These are phyloP conservation scores for Drosera spatulata DNA, from an alignment of 179 eudicot genomes.

Conservation along the genomic window DNA sequence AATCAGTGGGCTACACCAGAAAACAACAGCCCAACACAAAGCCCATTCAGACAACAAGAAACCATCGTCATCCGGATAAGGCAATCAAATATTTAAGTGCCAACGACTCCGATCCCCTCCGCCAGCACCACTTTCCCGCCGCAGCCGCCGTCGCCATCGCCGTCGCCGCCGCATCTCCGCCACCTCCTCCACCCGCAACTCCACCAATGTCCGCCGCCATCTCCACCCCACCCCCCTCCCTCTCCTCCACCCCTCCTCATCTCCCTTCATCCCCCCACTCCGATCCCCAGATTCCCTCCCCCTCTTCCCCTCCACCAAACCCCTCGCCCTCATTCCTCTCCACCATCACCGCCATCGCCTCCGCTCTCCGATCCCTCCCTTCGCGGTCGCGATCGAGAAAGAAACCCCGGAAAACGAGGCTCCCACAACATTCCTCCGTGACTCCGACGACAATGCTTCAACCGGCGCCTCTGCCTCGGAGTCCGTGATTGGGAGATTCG, in stretches of 20 bases:
- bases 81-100: too few relatives aligned
- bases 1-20: too few relatives aligned
- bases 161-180: too few relatives aligned
- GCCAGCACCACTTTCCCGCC: too few relatives aligned
- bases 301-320: not conserved
- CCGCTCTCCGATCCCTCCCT: not conserved
- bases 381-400: slow-evolving; percentile 53
- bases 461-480: slow-evolving; percentile 5
- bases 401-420: slow-evolving; percentile 51
- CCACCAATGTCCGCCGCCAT: not conserved
- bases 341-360: slow-evolving; percentile 1
- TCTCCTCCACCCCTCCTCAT: not conserved
- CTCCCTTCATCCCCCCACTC: not conserved
- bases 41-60: too few relatives aligned
- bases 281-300: slow-evolving; percentile 7
- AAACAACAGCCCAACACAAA: too few relatives aligned
- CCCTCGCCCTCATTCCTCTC: not conserved
- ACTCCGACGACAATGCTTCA: slow-evolving; percentile 21
- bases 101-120: too few relatives aligned
- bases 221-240: slow-evolving; percentile 10
- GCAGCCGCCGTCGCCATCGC: too few relatives aligned
- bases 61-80: too few relatives aligned
- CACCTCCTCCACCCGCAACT: too few relatives aligned
- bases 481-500: too few relatives aligned
- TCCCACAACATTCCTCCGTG: slow-evolving; percentile 65